Percentiles rank a stretch among this genome's conserved stretches.
phyloP scores from a whole-genome alignment of 2,329 filamentous ascomycete species.

The Aspergillus sp. region DNA sequence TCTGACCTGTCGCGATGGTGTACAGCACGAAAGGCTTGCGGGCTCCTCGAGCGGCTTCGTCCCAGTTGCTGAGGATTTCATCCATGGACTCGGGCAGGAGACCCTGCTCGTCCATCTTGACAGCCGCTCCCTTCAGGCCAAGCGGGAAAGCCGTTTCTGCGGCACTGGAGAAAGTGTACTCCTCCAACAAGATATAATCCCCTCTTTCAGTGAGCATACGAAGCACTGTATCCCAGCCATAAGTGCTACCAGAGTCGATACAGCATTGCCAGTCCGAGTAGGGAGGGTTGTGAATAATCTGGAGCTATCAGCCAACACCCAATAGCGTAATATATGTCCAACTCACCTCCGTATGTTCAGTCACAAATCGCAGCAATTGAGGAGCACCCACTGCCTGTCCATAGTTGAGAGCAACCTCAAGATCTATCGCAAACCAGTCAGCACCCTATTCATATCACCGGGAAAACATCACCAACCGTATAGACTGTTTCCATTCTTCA shows the following conservation, averaged over 20 bases:
- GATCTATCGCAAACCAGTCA: slow-evolving; percentile 45
- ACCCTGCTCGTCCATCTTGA: slow-evolving; percentile 60
- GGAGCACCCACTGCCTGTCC: slow-evolving; percentile 77
- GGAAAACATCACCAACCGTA: slow-evolving; percentile 31
- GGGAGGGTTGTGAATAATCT: slow-evolving; percentile 71
- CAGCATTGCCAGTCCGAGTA: slow-evolving; percentile 86
- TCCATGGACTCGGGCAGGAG: slow-evolving; percentile 56
- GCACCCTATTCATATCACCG: neutral
- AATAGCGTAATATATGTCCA: neutral
- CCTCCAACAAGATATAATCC: slow-evolving; percentile 76
- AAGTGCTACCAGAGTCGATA: slow-evolving; percentile 79
- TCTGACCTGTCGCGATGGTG: slow-evolving; percentile 74
- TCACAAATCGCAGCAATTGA: slow-evolving; percentile 81
- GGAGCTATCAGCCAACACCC: slow-evolving; percentile 6
- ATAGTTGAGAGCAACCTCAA: slow-evolving; percentile 88
- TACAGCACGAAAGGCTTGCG: slow-evolving; percentile 62
- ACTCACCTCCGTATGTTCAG: slow-evolving; percentile 76
- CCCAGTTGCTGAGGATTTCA: slow-evolving; percentile 57
- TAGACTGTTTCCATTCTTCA: slow-evolving; percentile 52
- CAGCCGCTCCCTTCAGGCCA: slow-evolving; percentile 52
- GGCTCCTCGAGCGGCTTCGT: slow-evolving; percentile 47
- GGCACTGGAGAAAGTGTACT: slow-evolving; percentile 80
- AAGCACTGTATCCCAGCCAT: slow-evolving; percentile 71
- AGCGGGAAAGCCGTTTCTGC: slow-evolving; percentile 58
- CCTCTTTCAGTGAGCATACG: slow-evolving; percentile 71